Percentiles rank a stretch among this genome's conserved stretches.
phyloP scores from a whole-genome alignment of 495 filamentous ascomycete species.

The Penicillium angulare region DNA sequence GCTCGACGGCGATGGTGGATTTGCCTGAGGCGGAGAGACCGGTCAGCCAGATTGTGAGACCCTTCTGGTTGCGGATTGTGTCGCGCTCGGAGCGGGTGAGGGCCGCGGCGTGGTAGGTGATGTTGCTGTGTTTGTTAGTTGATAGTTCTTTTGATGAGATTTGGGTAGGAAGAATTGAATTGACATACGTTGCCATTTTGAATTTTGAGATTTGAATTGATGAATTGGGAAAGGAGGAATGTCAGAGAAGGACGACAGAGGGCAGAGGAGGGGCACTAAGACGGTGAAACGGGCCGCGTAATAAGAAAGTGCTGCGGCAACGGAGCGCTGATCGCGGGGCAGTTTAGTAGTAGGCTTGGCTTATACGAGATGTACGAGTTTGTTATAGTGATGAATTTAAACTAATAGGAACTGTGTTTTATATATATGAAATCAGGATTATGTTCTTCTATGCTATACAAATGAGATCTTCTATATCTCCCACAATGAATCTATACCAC shows the following conservation, averaged over 20 bases:
- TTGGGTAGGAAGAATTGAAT: neutral
- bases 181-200: slow-evolving; percentile 49
- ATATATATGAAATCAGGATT: no score
- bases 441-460: slow-evolving; percentile 2
- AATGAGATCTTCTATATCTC: neutral
- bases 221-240: slow-evolving; percentile 5
- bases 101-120: slow-evolving; percentile 93
- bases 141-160: slow-evolving; percentile 3
- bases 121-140: slow-evolving; percentile 65
- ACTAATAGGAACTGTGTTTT: no score
- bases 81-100: slow-evolving; percentile 85
- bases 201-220: slow-evolving; percentile 23
- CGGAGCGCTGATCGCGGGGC: slow-evolving; percentile 21
- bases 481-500: neutral
- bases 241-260: slow-evolving; percentile 8
- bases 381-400: neutral
- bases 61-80: slow-evolving; percentile 73
- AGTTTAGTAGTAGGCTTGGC: neutral
- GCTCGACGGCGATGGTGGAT: slow-evolving; percentile 90
- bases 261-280: slow-evolving; percentile 6
- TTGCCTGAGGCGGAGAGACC: slow-evolving; percentile 94
- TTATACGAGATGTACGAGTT: neutral
- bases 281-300: slow-evolving; percentile 15
- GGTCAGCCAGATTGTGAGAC: slow-evolving; percentile 97
- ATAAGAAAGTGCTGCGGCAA: slow-evolving; percentile 13